Evolutionary conservation across 345 rosid species (phyloP), one percentile per base, ranked within the genome.

Genomic region (Arabidopsis arenosa): DNA sequence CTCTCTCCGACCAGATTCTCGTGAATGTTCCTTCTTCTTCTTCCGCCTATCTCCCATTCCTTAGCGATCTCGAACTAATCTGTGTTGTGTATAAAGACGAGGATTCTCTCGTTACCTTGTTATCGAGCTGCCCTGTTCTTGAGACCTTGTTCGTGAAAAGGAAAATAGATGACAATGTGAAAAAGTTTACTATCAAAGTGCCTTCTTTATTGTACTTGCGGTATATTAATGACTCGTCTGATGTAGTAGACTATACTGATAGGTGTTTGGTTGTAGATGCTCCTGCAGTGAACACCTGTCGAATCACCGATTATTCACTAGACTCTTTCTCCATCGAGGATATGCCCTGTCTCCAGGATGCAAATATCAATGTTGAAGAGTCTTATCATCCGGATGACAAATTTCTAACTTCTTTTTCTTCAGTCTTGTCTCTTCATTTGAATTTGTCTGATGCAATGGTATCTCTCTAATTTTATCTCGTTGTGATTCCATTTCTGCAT

Each of bases 41-140:
- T 30, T 28, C 45, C 45, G 45, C 41, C 15, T 71, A 10, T 28
- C 67, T 71, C 59, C 68, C 68, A 36, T 47, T 48, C 0, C 75
- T 71, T 2, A 0, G 1, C 5, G 1, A 0, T 0, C 67, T 59
- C 7, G 0, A n/a, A 5, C 15, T 71, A 9, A 0, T 0, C 26
- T 14, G 0, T 70, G 66, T 59, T 35, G 58, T 59, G 21, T 59
- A 71, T 71, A 36, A 71, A 71, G 48, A 71, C 48, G 75, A 71
- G n/a, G 59, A 2, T 48, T 71, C 75, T 59, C 75, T 48, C 0
- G 23, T 2, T 45, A 21, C 26, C 3, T 23, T 70, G 2, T 59
- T 70, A 70, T 70, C 66, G 0, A 58, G 45, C 57, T 70, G 74
- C 23, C 74, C 74, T 5, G n/a, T 70, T 70, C 74, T 70, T 3